These are phyloP conservation scores for Pterocarpus macrocarpus DNA, from an alignment of 306 rosid genomes.

Conservation along the genomic window DNA sequence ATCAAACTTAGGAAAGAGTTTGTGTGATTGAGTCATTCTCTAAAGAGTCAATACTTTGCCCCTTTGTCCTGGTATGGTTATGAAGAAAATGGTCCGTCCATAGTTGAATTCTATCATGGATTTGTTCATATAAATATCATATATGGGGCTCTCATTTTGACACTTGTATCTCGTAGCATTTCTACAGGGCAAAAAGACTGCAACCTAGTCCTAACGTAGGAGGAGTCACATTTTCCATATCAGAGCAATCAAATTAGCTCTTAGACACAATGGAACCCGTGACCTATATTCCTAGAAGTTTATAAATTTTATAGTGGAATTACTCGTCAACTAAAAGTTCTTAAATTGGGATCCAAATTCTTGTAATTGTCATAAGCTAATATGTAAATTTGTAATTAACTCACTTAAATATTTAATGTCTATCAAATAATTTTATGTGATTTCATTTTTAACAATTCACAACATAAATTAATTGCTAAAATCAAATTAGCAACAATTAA, in stretches of 20 bases:
- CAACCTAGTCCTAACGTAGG: slow-evolving; percentile 13
- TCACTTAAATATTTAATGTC: not conserved
- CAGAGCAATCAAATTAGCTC: slow-evolving; percentile 12
- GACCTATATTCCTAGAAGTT: not conserved
- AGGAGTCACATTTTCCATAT: slow-evolving; percentile 15
- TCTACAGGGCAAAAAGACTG: not conserved
- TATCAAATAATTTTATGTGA: not conserved
- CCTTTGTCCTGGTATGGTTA: slow-evolving; percentile 33
- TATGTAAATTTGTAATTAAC: no score
- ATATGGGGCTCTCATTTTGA: slow-evolving; percentile 40
- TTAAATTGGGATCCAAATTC: not conserved
- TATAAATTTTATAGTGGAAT: not conserved
- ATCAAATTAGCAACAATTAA: not conserved
- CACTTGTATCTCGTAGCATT: slow-evolving; percentile 44
- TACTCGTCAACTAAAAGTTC: not conserved
- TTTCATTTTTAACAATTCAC: not conserved
- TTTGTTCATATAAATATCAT: slow-evolving; percentile 24
- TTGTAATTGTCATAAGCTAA: not conserved
- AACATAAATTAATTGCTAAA: not conserved
- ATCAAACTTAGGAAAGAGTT: slow-evolving; percentile 8
- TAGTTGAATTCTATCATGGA: slow-evolving; percentile 32
- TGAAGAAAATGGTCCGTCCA: slow-evolving; percentile 35
- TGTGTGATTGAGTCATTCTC: slow-evolving; percentile 26
- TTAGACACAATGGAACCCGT: slow-evolving; percentile 16
- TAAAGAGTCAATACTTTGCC: not conserved